These are phyloP conservation scores for Wallacemonas sp. DNA, from an alignment of 208 protist genomes.

Conservation along the genomic window DNA sequence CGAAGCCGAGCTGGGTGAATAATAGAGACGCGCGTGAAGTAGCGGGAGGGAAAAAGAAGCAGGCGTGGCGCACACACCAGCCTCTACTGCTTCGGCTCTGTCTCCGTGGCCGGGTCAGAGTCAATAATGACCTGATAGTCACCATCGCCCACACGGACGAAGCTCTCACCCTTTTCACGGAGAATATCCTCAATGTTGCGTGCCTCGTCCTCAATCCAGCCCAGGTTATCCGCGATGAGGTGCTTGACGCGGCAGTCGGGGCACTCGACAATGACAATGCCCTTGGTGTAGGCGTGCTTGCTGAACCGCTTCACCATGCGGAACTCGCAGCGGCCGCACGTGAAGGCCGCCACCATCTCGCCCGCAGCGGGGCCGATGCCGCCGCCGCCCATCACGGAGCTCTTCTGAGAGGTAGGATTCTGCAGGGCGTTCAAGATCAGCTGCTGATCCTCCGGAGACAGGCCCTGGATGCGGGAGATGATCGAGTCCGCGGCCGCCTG, in stretches of 20 bases:
- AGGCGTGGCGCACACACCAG: background rate
- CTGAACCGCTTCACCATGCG: constrained; percentile 92
- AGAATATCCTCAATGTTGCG: constrained; percentile 88
- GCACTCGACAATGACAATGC: constrained; percentile 93
- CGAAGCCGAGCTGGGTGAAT: too few species aligned
- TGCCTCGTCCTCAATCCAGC: constrained; percentile 81
- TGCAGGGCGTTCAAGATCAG: constrained; percentile 65
- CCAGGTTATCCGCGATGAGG: constrained; percentile 92
- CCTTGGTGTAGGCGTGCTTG: constrained; percentile 91
- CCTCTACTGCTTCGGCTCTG: background rate
- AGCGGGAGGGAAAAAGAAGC: background rate
- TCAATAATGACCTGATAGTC: constrained; percentile 52
- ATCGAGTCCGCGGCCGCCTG: constrained; percentile 21
- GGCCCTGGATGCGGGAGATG: constrained; percentile 36
- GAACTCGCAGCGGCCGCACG: constrained; percentile 83
- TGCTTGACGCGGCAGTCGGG: constrained; percentile 84
- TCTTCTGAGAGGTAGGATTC: constrained; percentile 41
- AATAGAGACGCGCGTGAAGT: too few species aligned
- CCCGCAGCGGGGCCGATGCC: constrained; percentile 76
- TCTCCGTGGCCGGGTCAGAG: background rate
- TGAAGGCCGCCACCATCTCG: constrained; percentile 91
- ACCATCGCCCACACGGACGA: constrained; percentile 60
- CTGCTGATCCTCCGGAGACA: constrained; percentile 60
- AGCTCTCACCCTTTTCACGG: constrained; percentile 68
- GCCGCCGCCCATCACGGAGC: constrained; percentile 73